Evolutionary conservation across 2,329 filamentous ascomycete genomes (phyloP), one percentile per base, ranked within the genome.

Genomic region (Ophiostoma sp.): DNA sequence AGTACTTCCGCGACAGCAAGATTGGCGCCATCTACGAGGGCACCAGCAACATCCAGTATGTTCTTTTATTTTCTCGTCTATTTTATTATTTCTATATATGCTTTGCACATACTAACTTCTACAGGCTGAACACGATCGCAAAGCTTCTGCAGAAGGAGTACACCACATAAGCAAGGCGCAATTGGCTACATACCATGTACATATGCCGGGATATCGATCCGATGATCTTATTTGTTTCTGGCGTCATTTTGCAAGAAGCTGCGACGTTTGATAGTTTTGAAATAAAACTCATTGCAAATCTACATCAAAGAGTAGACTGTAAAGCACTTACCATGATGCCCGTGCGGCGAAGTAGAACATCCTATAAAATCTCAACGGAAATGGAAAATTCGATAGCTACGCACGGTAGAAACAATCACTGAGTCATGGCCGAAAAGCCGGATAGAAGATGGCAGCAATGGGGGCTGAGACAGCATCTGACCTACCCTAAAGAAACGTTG

Each of bases 1-100:
- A 99, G 87, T 97, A 90, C 83, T 99, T 90, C 86, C 86, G 95
- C 66, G 95, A 99, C 79, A 95, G 91, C 85, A 99, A 98, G 89
- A 99, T 99, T 77, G 95, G 95, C 11, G 93, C 93, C 74, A 98
- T 97, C 75, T 97, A 97, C 79, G 94, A 97, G 83, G 95, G 95
- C 41, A 94, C 91, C 70, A 93, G 90, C 81, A 90, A 90, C 78
- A 90, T 90, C 71, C 88, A 90, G 85, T 87, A 79, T 80, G 85
- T 80, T 20, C 64, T 41, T 31, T 8, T 2, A 2, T 60, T 60
- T 0, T 36, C 3, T 31, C 27, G 27, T 31, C 27, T 10, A 7
- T 64, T n/a, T 39, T 23, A 33, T 23, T 20, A 8, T 41, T 60
- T 23, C 67, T 31, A 8, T 41, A 60, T 41, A 23, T 33, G 23